Evolutionary conservation across 164 flowering plant genomes (phyloP), one percentile per base, ranked within the genome.

Genomic region (Malania oleifera): DNA sequence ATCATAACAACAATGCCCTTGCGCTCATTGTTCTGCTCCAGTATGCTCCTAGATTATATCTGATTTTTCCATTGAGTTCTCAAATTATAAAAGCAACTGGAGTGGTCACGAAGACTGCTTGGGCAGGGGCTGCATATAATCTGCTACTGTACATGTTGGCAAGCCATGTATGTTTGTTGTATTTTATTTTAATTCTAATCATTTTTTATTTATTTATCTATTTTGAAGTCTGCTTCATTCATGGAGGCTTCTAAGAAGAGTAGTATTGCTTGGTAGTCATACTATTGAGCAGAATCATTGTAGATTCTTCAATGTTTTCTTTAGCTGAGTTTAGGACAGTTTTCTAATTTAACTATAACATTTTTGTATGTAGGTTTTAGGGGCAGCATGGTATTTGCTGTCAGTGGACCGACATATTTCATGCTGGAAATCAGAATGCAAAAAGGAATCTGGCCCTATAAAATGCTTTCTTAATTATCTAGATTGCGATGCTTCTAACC

Each of bases 111-210:
- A 88, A 85, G 66, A 95, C 96, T 65, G 95, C 97, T 55, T 95
- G 99, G 99, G 97, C 96, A n/a, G 99, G 99, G 26, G 99, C 97
- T 68, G 97, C 89, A 17, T 95, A 91, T 63, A 95, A 91, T 82
- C 86, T 95, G 57, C 56, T 95, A 22, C 75, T 86, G 15, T 95
- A 90, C 75, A 85, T 95, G 88, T 57, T 95, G 57, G 99, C 97
- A 18, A 95, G 97, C 63, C 97, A 95, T 82, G 99, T 95, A 82
- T 41, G 96, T 76, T n/a, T 7, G 3, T 48, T 25, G 8, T n/a
- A n/a, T n/a, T n/a, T n/a, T n/a, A n/a, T n/a, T n/a, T n/a, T n/a
- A 61, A 35, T 18, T 14, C 26, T 61, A 31, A 31, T 31, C 9
- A 9, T 24, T 20, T 34, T 18, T 63, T 38, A 44, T 13, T n/a